Percentiles rank a stretch among this genome's conserved stretches.
Evolutionary conservation across 768 basidiomycete genomes (phyloP).

Genomic region (Leccinum incarnatum): DNA sequence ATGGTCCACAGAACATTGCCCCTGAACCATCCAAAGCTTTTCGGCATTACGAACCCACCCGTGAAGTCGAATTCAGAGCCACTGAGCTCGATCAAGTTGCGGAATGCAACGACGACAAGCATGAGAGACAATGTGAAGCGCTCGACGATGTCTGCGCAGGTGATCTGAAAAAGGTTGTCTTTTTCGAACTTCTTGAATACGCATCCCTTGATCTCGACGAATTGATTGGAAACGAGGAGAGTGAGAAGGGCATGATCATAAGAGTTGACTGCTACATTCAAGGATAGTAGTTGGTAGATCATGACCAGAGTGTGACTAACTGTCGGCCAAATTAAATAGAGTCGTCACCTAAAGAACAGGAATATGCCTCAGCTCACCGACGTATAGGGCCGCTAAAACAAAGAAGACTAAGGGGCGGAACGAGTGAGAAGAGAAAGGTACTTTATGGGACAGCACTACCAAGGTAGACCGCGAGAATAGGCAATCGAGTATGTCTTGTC

Average conservation of each 20-base stretch:
- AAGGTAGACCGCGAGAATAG: slow-evolving; percentile 92
- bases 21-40: slow-evolving; percentile 81
- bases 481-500: slow-evolving; percentile 96
- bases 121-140: slow-evolving; percentile 90
- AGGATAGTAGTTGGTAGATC: slow-evolving; percentile 90
- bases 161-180: slow-evolving; percentile 97
- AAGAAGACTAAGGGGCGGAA: slow-evolving; percentile 86
- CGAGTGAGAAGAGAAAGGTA: slow-evolving; percentile 58
- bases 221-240: slow-evolving; percentile 94
- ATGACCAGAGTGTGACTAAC: slow-evolving; percentile 91
- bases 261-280: slow-evolving; percentile 98
- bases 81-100: slow-evolving; percentile 92
- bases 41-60: slow-evolving; percentile 70
- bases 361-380: slow-evolving; percentile 47
- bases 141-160: slow-evolving; percentile 98
- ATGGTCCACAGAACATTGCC: slow-evolving; percentile 84
- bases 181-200: slow-evolving; percentile 99
- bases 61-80: slow-evolving; percentile 83
- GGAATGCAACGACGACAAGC: slow-evolving; percentile 87
- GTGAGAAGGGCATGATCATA: slow-evolving; percentile 96
- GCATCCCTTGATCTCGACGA: slow-evolving; percentile 98
- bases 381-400: slow-evolving; percentile 75
- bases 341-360: neutral
- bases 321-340: slow-evolving; percentile 28
- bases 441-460: slow-evolving; percentile 62